Evolutionary conservation across 2,329 filamentous ascomycete species (phyloP), one percentile per base, ranked within the genome.

Genomic region (Aspergillus arachidicola): DNA sequence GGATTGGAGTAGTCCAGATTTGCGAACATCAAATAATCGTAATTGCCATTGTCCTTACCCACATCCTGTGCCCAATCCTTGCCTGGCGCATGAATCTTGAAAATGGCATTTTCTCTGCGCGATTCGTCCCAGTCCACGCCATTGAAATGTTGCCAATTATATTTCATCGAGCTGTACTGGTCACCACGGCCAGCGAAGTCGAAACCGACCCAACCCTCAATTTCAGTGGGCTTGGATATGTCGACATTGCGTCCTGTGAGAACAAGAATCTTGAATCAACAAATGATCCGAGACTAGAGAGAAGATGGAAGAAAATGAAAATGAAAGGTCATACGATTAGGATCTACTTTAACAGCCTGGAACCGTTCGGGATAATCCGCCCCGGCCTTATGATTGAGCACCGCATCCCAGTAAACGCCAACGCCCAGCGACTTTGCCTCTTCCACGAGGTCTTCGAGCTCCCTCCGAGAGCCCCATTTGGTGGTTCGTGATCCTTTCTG

Each of bases 361-460:
- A 85, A 89, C 59, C 84, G 83, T 72, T 92, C 89, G 30, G 84
- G 87, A 58, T 81, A 81, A 72, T 92, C 90, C 7, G 87, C 89
- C 2, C 85, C 89, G 3, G 89, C 88, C 73, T 90, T 91, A 73
- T 92, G 90, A 70, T 91, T 92, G 51, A 92, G 78, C 7, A 93
- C 89, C 1, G 88, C 87, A 73, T 92, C 90, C 83, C 88, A 92
- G 67, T 90, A 84, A 0, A 91, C 69, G 0, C 84, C 83, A 10
- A 92, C 80, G 0, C 83, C 85, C 28, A 83, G 68, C 43, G 83
- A 77, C 57, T 84, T 80, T 0, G 88, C 87, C 14, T 78, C 75
- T 23, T 80, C 75, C 3, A 80, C 77, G 55, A 92, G 74, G 21
- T 81, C 78, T 3, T 84, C 67, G 19, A 92, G 78, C 60, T 91